Evolutionary conservation across 2,329 filamentous ascomycete genomes (phyloP), one percentile per base, ranked within the genome.

Genomic region (Fusarium phyllophilum): DNA sequence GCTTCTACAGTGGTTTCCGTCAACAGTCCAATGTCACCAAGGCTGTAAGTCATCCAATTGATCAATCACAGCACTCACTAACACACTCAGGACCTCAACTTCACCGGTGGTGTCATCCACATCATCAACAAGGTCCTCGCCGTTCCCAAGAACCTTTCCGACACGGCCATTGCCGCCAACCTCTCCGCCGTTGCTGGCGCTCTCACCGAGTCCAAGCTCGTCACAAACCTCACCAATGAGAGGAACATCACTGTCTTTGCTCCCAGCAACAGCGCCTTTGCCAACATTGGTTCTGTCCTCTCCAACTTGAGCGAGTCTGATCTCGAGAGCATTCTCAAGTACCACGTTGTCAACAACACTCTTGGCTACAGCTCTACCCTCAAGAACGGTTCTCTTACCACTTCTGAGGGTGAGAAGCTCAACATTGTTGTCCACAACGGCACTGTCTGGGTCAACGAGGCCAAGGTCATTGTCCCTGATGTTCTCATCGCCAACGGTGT

Each of bases 271-370:
- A 82, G 81, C 4, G 89, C 89, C 9, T 91, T 92, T 82, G 82
- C 85, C 39, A 81, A 83, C 45, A 88, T 91, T 51, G 88, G 85
- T 44, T 88, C 84, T 55, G 80, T 86, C 24, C 70, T 88, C 17
- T 77, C 78, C 46, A 85, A 85, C 71, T 78, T 89, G 9, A 84
- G 82, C 46, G 78, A 81, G 1, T 78, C 84, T 5, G 82, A 89
- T 22, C 82, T 91, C 3, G 77, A 82, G 7, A 78, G 75, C 33
- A 85, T 92, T 34, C 82, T 93, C 5, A 79, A 84, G 36, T 93
- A 93, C 81, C 91, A 93, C 77, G 86, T 92, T 44, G 81, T 92
- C 51, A 84, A 85, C 51, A 86, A 86, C 51, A 84, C 84, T 14
- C 85, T 91, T 3, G 75, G 62, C 81, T 84, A 24, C 51, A 78